phyloP scores from a whole-genome alignment of 108 stramenopile species.

The Aureococcus anophagefferens region DNA sequence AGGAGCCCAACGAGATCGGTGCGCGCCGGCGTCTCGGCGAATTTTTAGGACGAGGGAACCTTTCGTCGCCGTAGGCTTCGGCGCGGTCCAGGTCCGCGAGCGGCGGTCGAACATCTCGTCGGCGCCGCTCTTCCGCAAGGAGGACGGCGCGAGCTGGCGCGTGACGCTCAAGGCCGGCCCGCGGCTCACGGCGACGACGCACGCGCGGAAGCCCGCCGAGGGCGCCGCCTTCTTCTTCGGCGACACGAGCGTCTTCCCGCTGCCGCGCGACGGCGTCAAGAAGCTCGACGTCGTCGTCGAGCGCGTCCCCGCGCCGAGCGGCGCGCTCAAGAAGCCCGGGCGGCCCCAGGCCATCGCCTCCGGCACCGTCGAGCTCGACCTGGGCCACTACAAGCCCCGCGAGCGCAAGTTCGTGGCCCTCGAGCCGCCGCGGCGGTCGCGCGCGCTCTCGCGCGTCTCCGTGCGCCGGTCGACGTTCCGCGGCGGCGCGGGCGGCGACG shows the following conservation, averaged over 20 bases:
- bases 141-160: background rate
- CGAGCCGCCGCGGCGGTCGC: no score
- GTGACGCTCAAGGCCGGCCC: background rate
- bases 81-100: background rate
- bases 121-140: no score
- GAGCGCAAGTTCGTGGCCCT: no score
- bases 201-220: background rate
- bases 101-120: background rate
- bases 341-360: background rate
- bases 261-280: background rate
- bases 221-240: no score
- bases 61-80: no score
- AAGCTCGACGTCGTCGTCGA: background rate
- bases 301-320: background rate
- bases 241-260: no score
- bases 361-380: background rate
- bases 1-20: background rate
- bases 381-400: no score
- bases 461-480: no score
- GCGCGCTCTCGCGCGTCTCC: no score
- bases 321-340: background rate
- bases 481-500: no score
- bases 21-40: no score
- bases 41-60: no score
- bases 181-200: background rate